Conservation (phyloP, 2,329 filamentous ascomycete genomes). For the Ceratocystis colombiana region DNA sequence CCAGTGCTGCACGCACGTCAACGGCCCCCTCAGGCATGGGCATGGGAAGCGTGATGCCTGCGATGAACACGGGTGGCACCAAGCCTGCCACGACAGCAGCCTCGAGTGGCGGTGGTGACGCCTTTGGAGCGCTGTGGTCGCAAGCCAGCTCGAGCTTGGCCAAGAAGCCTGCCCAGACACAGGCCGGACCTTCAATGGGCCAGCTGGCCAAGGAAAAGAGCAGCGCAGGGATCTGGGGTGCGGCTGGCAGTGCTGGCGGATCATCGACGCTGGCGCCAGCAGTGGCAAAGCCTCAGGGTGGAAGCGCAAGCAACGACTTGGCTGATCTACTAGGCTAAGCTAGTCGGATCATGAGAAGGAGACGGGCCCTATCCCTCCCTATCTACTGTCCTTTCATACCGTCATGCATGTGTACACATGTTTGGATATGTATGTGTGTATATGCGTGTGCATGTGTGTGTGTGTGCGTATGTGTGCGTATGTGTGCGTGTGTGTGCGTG, state of each 20-base stretch:
- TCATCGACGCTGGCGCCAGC: neutral
- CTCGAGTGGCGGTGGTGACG: constrained; percentile 59
- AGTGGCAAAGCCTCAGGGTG: constrained; percentile 29
- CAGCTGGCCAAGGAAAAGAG: constrained; percentile 98
- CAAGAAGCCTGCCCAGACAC: constrained; percentile 53
- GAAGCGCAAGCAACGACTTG: constrained; percentile 33
- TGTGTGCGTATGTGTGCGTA: neutral
- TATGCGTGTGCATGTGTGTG: neutral
- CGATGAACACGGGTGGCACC: constrained; percentile 36
- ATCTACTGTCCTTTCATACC: neutral
- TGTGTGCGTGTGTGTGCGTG: no score
- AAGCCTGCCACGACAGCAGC: constrained; percentile 43
- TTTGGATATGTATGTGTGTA: neutral
- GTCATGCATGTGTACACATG: neutral
- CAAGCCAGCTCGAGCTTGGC: constrained; percentile 64
- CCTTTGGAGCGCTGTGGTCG: constrained; percentile 80
- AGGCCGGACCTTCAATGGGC: constrained; percentile 70
- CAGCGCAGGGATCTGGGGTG: constrained; percentile 86
- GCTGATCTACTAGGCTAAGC: constrained; percentile 42
- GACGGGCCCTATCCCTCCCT: neutral
- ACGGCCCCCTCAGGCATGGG: constrained; percentile 30
- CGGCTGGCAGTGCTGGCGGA: constrained; percentile 40
- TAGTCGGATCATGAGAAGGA: neutral
- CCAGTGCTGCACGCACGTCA: constrained; percentile 28
- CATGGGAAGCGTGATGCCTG: constrained; percentile 41